phyloP scores from a whole-genome alignment of 257 asterid species.

The Cruciata laevipes region DNA sequence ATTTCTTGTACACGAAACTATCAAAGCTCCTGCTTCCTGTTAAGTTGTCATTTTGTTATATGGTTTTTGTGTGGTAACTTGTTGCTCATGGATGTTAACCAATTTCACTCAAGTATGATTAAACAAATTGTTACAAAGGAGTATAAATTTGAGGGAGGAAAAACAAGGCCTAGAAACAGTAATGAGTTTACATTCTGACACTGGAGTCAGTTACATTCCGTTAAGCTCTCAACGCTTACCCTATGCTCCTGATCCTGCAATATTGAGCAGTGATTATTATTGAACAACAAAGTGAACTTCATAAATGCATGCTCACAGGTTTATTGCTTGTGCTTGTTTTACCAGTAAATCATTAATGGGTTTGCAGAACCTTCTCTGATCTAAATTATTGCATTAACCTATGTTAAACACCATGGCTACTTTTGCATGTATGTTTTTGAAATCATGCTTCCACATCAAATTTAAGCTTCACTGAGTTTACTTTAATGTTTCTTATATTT shows the following conservation, averaged over 20 bases:
- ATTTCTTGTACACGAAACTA: background rate
- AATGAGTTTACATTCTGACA: background rate
- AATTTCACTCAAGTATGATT: background rate
- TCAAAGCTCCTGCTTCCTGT: background rate
- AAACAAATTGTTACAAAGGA: background rate
- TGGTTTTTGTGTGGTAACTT: background rate
- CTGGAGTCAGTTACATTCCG: background rate
- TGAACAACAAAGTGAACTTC: background rate
- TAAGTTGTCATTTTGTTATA: background rate
- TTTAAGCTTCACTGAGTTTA: background rate
- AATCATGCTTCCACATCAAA: background rate
- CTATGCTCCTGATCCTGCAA: background rate
- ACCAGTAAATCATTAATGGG: background rate
- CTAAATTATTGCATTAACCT: background rate
- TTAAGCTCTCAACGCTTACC: background rate
- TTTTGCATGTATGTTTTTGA: background rate
- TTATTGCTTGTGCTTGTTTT: background rate
- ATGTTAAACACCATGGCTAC: background rate
- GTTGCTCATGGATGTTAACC: background rate
- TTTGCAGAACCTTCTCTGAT: background rate
- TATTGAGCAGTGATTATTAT: background rate
- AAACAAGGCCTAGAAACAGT: background rate
- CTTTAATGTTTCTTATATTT: background rate
- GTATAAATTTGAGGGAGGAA: background rate
- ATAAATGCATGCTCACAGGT: background rate